phyloP scores from a whole-genome alignment of 164 flowering plant genomes.

The Litsea cubeba region DNA sequence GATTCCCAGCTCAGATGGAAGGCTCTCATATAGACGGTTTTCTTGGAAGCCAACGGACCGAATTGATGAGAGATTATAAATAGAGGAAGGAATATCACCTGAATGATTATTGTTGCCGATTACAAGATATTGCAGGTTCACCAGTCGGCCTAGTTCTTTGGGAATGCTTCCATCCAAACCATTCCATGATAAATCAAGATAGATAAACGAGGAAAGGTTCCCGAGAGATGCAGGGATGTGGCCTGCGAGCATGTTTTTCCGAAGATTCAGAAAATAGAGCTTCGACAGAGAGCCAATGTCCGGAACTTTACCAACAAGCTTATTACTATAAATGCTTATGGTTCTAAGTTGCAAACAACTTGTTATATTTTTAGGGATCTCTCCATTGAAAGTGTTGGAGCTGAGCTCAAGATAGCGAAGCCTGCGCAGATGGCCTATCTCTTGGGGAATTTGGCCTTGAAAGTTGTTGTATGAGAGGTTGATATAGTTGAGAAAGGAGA shows the following conservation, averaged over 20 bases:
- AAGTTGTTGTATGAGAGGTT: constrained; percentile 30
- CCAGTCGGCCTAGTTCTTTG: not conserved
- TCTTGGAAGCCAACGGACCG: no score
- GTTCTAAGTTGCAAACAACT: constrained; percentile 12
- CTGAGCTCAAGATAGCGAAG: constrained; percentile 26
- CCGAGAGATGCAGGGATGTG: constrained; percentile 24
- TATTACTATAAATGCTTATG: constrained; percentile 22
- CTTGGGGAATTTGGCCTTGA: constrained; percentile 26
- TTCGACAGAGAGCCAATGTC: not conserved
- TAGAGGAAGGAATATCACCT: constrained; percentile 1
- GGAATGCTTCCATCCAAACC: constrained; percentile 1
- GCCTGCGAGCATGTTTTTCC: constrained; percentile 11
- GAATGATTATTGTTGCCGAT: not conserved
- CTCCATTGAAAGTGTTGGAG: constrained; percentile 27
- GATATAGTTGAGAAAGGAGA: constrained; percentile 3
- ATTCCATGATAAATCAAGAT: not conserved
- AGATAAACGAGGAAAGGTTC: constrained; percentile 6
- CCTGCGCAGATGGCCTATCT: constrained; percentile 26
- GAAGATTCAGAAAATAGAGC: not conserved
- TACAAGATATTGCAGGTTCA: not conserved
- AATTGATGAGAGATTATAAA: not conserved
- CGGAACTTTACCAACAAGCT: not conserved
- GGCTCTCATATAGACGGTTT: constrained; percentile 22
- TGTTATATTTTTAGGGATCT: constrained; percentile 27
- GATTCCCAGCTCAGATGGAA: constrained; percentile 12